Percentiles rank a stretch among this genome's conserved stretches.
phyloP scores from a whole-genome alignment of 192 early-diverging fungal genomes.

The Allomyces arbusculus region DNA sequence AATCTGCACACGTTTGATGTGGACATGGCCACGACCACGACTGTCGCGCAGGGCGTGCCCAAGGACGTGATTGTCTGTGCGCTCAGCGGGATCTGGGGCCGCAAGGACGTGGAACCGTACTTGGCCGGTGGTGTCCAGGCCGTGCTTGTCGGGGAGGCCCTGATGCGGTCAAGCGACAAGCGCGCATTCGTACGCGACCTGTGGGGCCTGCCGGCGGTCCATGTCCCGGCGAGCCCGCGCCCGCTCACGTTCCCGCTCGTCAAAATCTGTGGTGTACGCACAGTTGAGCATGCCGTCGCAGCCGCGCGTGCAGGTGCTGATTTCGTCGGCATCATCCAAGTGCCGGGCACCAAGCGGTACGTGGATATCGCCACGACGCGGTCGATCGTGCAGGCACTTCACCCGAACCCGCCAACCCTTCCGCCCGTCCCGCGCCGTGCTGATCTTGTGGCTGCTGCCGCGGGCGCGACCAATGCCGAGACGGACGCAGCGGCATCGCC shows the following conservation, averaged over 20 bases:
- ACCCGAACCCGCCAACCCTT: slow-evolving; percentile 6
- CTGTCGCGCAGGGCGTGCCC: slow-evolving; percentile 59
- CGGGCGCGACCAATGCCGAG: slow-evolving; percentile 21
- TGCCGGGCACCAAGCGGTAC: slow-evolving; percentile 49
- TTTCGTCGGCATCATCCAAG: slow-evolving; percentile 90
- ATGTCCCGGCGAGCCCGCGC: not conserved
- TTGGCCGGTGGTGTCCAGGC: slow-evolving; percentile 51
- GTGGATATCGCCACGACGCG: slow-evolving; percentile 42
- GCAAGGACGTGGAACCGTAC: slow-evolving; percentile 67
- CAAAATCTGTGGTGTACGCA: slow-evolving; percentile 86
- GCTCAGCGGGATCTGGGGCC: slow-evolving; percentile 69
- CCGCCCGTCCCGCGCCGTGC: not conserved
- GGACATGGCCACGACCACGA: slow-evolving; percentile 66
- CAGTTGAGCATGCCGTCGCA: slow-evolving; percentile 53
- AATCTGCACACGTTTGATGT: slow-evolving; percentile 92
- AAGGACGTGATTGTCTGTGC: slow-evolving; percentile 56
- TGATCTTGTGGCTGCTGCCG: slow-evolving; percentile 67
- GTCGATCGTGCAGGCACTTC: slow-evolving; percentile 50
- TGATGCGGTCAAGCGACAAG: slow-evolving; percentile 73
- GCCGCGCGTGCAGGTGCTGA: slow-evolving; percentile 64
- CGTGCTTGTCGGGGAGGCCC: slow-evolving; percentile 81
- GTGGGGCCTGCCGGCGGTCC: slow-evolving; percentile 13
- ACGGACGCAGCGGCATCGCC: not conserved
- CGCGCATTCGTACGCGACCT: slow-evolving; percentile 52
- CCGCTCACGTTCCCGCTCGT: slow-evolving; percentile 21